These are phyloP conservation scores for Neonectria sp. DNA, from an alignment of 2,329 filamentous ascomycete genomes.

Conservation along the genomic window DNA sequence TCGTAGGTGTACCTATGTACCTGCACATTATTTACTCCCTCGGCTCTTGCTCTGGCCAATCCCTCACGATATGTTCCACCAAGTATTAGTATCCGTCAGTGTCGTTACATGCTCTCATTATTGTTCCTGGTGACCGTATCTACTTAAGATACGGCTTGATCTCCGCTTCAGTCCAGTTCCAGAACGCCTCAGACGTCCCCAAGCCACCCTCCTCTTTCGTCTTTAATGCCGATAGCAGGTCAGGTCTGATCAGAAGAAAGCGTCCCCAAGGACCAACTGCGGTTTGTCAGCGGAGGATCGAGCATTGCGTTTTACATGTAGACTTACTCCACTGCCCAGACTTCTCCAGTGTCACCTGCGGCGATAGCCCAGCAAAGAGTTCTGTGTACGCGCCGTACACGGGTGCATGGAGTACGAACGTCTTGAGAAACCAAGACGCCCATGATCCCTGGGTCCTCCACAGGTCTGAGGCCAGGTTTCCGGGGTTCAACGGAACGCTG, in stretches of 20 bases:
- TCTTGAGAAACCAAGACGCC: conserved; percentile 33
- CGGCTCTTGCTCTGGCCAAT: neutral
- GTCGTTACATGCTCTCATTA: neutral
- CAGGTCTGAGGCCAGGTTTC: conserved; percentile 57
- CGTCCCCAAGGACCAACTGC: conserved; percentile 23
- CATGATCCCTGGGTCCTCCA: conserved; percentile 47
- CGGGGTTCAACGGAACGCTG: conserved; percentile 55
- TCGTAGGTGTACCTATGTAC: neutral
- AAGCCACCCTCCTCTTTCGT: conserved; percentile 18
- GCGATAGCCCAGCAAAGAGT: conserved; percentile 53
- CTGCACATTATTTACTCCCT: neutral
- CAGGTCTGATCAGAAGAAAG: conserved; percentile 7
- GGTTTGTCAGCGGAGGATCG: neutral
- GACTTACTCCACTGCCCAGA: conserved; percentile 22
- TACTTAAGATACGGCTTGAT: conserved; percentile 4
- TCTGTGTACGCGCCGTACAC: conserved; percentile 63
- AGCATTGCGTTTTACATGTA: too few relatives aligned
- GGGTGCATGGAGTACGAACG: conserved; percentile 44
- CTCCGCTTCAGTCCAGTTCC: conserved; percentile 21
- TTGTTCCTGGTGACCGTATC: neutral
- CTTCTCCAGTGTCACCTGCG: conserved; percentile 11
- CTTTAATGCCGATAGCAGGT: conserved; percentile 12
- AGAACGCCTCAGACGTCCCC: conserved; percentile 12
- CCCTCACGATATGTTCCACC: neutral
- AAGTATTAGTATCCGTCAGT: neutral